These are phyloP conservation scores for Phytopythium chamaehyphon DNA, from an alignment of 352 stramenopile genomes.

Conservation along the genomic window DNA sequence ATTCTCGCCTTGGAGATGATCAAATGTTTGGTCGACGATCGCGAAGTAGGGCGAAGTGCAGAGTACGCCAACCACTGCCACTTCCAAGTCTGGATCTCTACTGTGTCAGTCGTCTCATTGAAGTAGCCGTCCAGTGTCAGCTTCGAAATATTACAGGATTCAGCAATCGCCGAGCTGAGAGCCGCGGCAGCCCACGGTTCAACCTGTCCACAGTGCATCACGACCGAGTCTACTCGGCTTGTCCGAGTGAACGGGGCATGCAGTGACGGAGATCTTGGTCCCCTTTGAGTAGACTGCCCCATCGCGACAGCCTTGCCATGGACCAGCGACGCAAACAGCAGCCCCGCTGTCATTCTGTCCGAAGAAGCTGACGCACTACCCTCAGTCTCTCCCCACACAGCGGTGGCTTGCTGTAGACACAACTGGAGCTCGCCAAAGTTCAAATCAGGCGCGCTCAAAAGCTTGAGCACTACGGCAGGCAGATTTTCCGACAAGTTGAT, in stretches of 20 bases:
- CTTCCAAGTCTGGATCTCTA: slow-evolving; percentile 13
- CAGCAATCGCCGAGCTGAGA: slow-evolving; percentile 16
- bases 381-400: slow-evolving; percentile 5
- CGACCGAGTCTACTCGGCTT: slow-evolving; percentile 15
- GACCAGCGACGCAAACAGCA: slow-evolving; percentile 25
- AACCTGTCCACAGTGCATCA: slow-evolving; percentile 22
- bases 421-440: slow-evolving; percentile 22
- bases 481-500: slow-evolving; percentile 15
- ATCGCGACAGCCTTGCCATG: slow-evolving; percentile 12
- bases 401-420: slow-evolving; percentile 15
- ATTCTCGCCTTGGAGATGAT: slow-evolving; percentile 17
- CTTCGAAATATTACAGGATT: slow-evolving; percentile 11
- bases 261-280: slow-evolving; percentile 4
- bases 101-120: slow-evolving; percentile 6
- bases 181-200: slow-evolving; percentile 18
- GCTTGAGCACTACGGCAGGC: slow-evolving; percentile 13
- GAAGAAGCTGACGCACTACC: background rate
- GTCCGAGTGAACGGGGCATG: slow-evolving; percentile 1
- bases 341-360: slow-evolving; percentile 7
- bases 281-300: slow-evolving; percentile 2
- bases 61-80: slow-evolving; percentile 26
- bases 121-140: slow-evolving; percentile 20
- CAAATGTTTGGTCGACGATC: slow-evolving; percentile 23
- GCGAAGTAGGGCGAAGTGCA: slow-evolving; percentile 16
- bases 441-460: slow-evolving; percentile 10